A percentile compares a stretch with the other conserved stretches of the same genome.
phyloP scores from a whole-genome alignment of 2,329 filamentous ascomycete species.

The Colletotrichum tropicale region DNA sequence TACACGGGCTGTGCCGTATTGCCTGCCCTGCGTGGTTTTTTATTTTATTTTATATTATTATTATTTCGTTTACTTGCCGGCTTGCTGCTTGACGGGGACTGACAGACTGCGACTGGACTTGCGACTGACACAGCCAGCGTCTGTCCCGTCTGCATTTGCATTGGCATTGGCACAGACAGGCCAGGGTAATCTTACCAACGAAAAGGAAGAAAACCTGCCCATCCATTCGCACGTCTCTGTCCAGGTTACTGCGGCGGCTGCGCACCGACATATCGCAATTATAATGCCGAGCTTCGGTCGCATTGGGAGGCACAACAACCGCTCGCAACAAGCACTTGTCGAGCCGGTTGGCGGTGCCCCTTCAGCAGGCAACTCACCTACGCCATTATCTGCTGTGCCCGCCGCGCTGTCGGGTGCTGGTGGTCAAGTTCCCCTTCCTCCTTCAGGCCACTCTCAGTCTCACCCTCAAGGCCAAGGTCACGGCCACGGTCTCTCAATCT shows the following conservation, averaged over 20 bases:
- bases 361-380: slow-evolving; percentile 15
- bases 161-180: not conserved
- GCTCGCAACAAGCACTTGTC: slow-evolving; percentile 60
- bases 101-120: not conserved
- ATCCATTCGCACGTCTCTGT: not conserved
- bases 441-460: slow-evolving; percentile 10
- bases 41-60: not conserved
- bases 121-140: not conserved
- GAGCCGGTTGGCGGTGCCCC: slow-evolving; percentile 42
- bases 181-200: not conserved
- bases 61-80: not conserved
- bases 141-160: not conserved
- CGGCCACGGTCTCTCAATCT: not conserved
- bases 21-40: not conserved
- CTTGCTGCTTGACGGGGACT: not conserved
- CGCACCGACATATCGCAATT: slow-evolving; percentile 7
- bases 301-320: slow-evolving; percentile 60
- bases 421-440: not conserved
- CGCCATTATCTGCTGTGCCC: slow-evolving; percentile 2
- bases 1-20: slow-evolving; percentile 1
- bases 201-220: not conserved
- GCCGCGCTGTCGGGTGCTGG: not conserved
- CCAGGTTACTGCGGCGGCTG: not conserved
- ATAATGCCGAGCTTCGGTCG: slow-evolving; percentile 60
- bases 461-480: not conserved